These are phyloP conservation scores for Elongisporangium undulatum DNA, from an alignment of 352 stramenopile genomes.

Conservation along the genomic window DNA sequence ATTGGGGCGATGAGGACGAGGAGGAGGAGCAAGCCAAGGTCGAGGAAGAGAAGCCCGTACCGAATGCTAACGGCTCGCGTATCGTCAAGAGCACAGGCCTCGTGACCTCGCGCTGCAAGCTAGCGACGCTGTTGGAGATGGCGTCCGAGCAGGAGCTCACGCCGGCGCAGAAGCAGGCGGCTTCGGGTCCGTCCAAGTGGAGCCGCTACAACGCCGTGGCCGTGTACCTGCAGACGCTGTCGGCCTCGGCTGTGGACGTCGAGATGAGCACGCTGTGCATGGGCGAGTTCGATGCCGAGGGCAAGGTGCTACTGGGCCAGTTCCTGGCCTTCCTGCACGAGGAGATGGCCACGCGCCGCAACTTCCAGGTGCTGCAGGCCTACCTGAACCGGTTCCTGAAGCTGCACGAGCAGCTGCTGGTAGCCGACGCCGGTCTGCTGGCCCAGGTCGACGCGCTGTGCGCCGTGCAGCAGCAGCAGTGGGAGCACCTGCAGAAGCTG, in stretches of 20 bases:
- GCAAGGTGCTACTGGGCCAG: constrained; percentile 52
- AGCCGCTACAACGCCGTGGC: constrained; percentile 41
- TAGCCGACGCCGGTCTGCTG: constrained; percentile 47
- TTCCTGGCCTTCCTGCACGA: constrained; percentile 66
- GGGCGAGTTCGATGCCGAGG: constrained; percentile 74
- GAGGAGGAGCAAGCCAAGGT: constrained; percentile 20
- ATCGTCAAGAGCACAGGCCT: constrained; percentile 72
- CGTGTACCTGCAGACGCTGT: constrained; percentile 68
- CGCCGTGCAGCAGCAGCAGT: constrained; percentile 63
- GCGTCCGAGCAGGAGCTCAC: constrained; percentile 13
- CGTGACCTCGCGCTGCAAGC: constrained; percentile 66
- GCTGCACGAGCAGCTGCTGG: constrained; percentile 73
- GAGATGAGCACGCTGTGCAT: constrained; percentile 84
- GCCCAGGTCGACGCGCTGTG: constrained; percentile 51
- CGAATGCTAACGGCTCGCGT: constrained; percentile 29
- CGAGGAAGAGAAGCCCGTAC: constrained; percentile 15
- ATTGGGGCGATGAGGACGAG: constrained; percentile 52
- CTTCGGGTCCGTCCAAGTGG: constrained; percentile 16
- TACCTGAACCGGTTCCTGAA: constrained; percentile 88
- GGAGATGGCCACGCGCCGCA: constrained; percentile 54
- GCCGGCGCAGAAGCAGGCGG: constrained; percentile 5
- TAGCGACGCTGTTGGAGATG: constrained; percentile 49
- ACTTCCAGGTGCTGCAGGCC: constrained; percentile 80
- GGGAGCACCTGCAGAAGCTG: constrained; percentile 76
- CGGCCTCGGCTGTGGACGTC: constrained; percentile 68